These are phyloP conservation scores for Podochytrium sp. DNA, from an alignment of 192 early-diverging fungal genomes.

Conservation along the genomic window DNA sequence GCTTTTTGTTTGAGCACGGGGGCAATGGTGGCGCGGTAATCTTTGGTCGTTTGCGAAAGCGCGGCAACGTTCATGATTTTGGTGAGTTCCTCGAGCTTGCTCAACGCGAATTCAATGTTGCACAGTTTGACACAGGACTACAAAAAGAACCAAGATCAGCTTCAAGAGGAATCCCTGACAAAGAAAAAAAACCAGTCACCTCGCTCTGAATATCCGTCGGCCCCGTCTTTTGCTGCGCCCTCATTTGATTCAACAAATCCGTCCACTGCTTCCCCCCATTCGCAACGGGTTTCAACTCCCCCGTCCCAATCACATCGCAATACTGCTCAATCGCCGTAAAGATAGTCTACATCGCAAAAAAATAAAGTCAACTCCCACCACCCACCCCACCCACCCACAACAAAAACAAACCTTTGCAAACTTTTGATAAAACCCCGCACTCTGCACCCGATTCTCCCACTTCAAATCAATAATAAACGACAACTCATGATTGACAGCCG, in stretches of 20 bases:
- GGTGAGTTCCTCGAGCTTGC: constrained; percentile 58
- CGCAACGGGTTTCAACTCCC: constrained; percentile 43
- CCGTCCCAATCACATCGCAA: constrained; percentile 57
- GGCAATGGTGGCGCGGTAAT: constrained; percentile 50
- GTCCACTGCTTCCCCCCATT: constrained; percentile 29
- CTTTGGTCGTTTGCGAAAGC: constrained; percentile 40
- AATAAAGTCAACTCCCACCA: background rate
- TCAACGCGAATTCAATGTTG: constrained; percentile 59
- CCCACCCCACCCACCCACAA: too few relatives aligned
- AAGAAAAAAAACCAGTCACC: constrained; percentile 27
- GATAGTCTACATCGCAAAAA: constrained; percentile 32
- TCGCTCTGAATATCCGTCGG: constrained; percentile 56
- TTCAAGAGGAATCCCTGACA: background rate
- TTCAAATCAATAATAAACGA: constrained; percentile 56
- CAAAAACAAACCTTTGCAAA: constrained; percentile 43
- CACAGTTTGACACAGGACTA: constrained; percentile 64
- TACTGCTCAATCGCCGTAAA: constrained; percentile 61
- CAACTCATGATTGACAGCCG: constrained; percentile 55
- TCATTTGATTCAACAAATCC: constrained; percentile 37
- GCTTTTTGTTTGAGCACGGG: constrained; percentile 32
- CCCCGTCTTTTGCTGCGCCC: constrained; percentile 31
- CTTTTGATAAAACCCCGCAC: constrained; percentile 53
- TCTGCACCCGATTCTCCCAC: constrained; percentile 56
- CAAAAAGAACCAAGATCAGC: background rate
- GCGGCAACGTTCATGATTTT: constrained; percentile 54